A percentile compares a stretch with the other conserved stretches of the same genome.
These are phyloP conservation scores for Pythium pectinolyticum DNA, from an alignment of 352 stramenopile genomes.

Conservation along the genomic window DNA sequence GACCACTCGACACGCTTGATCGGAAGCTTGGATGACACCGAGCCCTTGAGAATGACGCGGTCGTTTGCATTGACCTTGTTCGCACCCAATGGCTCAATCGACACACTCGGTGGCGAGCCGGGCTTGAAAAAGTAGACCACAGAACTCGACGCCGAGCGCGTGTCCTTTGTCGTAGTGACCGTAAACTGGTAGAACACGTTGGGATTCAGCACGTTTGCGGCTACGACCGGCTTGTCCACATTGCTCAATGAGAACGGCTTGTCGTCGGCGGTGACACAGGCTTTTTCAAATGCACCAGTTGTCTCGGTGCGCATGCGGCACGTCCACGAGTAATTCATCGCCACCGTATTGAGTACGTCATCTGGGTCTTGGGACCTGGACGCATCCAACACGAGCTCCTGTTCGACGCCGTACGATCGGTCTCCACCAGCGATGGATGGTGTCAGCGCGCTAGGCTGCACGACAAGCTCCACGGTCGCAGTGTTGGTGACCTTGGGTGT, in stretches of 20 bases:
- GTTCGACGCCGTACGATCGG: conserved; percentile 50
- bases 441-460: conserved; percentile 41
- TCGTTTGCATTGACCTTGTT: conserved; percentile 62
- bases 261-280: conserved; percentile 26
- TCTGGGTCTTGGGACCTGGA: conserved; percentile 55
- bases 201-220: conserved; percentile 45
- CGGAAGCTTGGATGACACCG: conserved; percentile 44
- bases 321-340: conserved; percentile 45
- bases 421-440: conserved; percentile 46
- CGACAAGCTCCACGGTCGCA: conserved; percentile 44
- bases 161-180: conserved; percentile 41
- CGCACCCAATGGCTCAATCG: conserved; percentile 43
- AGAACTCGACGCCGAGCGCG: conserved; percentile 34
- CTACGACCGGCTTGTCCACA: conserved; percentile 35
- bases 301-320: conserved; percentile 32
- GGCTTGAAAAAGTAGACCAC: conserved; percentile 47
- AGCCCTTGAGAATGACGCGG: conserved; percentile 52
- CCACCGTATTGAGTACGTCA: conserved; percentile 34
- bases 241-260: conserved; percentile 25
- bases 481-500: conserved; percentile 50
- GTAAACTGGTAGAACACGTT: conserved; percentile 61
- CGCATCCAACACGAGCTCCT: conserved; percentile 49
- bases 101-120: conserved; percentile 51
- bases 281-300: conserved; percentile 35
- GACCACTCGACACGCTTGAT: conserved; percentile 49